Evolutionary conservation across 257 asterid species (phyloP), one percentile per base, ranked within the genome.

Genomic region (Solanum infundibuliforme): DNA sequence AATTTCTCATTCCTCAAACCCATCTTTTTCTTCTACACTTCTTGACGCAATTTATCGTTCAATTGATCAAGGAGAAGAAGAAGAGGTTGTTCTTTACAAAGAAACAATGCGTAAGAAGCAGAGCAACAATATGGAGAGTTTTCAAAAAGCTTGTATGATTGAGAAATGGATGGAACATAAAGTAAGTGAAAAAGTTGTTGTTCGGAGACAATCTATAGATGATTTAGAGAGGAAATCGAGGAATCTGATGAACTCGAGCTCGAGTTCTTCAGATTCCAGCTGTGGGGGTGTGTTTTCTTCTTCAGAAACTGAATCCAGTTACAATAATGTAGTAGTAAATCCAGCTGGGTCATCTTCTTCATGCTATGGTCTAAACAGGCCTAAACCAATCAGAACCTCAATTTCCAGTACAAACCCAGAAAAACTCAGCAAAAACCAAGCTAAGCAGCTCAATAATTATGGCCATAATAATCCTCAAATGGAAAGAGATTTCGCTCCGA

Each of bases 121-220:
- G 82, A 88, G 86, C 62, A 88, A 31, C 41, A 96, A 92, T 10
- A 91, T 91, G 92, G 97, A 93, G 23, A 92, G 91, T 86, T 93
- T 91, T 87, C 95, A 88, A 77, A 92, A 98, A 38, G 94, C 93
- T 12, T 91, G 94, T 88, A 91, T 94, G 95, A 93, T 95, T 65
- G 98, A 97, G 93, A 95, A 94, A 68, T 97, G 98, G 98, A 95
- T 94, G 97, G 97, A 94, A 90, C 93, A 96, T 90, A 93, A 92
- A 89, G 92, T 20, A 7, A 88, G 79, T 66, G 94, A 91, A 20
- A 92, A 92, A 62, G 92, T 25, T 5, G 90, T 87, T 27, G 89
- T 86, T 2, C 71, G 98, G 58, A 86, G 96, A 77, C 93, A 92
- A 84, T 93, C 96, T 38, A 88, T 34, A 8, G 92, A 91, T 1